Evolutionary conservation across 805 yeast species (phyloP).

Genomic region (Kuraishia borneana): DNA sequence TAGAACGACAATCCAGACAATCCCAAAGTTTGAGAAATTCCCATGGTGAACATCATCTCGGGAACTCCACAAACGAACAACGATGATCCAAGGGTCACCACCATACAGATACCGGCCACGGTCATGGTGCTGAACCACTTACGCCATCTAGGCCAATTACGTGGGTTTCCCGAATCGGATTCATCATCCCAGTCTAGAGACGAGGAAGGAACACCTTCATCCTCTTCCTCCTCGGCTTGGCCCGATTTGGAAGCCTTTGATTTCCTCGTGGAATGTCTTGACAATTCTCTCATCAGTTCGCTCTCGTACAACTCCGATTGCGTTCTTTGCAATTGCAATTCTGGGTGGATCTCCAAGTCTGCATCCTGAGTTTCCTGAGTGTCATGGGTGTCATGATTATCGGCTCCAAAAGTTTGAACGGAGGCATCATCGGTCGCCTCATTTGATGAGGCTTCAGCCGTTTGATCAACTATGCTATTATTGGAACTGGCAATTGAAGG

Average conservation of each 20-base stretch:
- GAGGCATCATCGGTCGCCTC: no score
- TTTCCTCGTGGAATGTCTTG: neutral
- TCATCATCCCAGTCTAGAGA: constrained; percentile 51
- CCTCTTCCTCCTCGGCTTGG: constrained; percentile 14
- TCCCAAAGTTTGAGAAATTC: constrained; percentile 48
- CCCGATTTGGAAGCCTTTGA: neutral
- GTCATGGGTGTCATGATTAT: no score
- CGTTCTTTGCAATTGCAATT: constrained; percentile 1
- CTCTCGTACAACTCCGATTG: constrained; percentile 2
- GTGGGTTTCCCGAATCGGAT: constrained; percentile 52
- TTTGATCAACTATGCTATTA: no score
- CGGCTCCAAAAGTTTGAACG: no score
- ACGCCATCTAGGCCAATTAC: constrained; percentile 54
- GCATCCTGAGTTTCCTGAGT: no score
- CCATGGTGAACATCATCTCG: constrained; percentile 34
- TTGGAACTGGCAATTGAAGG: no score
- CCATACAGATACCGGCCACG: constrained; percentile 54
- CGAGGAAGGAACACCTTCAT: constrained; percentile 23
- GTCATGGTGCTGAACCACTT: constrained; percentile 59
- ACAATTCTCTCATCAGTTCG: neutral
- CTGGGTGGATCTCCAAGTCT: no score
- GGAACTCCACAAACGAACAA: constrained; percentile 56
- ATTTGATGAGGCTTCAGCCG: no score
- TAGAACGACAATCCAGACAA: constrained; percentile 63
- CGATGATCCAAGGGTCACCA: constrained; percentile 68